Base-by-base conservation (phyloP, 2,329 filamentous ascomycete genomes). In the Blumeria hordei region DNA sequence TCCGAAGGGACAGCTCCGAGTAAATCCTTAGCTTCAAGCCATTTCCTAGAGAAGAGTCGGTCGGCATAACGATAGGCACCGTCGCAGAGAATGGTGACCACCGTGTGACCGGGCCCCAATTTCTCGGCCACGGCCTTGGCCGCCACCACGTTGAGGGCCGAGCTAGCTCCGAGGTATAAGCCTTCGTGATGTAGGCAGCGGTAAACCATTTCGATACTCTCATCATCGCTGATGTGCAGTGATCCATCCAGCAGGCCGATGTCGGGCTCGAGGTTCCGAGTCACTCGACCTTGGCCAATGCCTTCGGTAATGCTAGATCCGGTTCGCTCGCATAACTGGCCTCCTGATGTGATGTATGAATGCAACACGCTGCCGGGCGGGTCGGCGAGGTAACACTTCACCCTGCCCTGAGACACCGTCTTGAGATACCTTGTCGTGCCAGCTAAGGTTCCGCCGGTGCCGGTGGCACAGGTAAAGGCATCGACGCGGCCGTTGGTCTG, bases 31-130 rank as follows among this genome's bases (percentile, higher is more conserved):
- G 81, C 78, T 67, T 80, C 74, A 61, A 98, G 70, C 92, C 92
- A 98, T 68, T 83, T 88, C 67, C 78, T 79, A 49, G 86, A 94
- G 71, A 98, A 98, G 58, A 98, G 68, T 37, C 92, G 75, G 60
- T 98, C 92, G 5, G 92, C 92, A 67, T 98, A 98, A 64, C 92
- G 74, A 67, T 98, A 96, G n/a, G 92, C 92, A 57, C 92, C 92
- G 66, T 98, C 92, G 65, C 87, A 94, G 47, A 98, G 75, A 56
- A 96, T 77, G 1, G 92, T 98, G 50, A 96, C 92, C 28, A 98
- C 84, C 0, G 85, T 95, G 67, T 90, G 78, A 9, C 90, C 88
- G 61, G 79, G 82, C 35, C 92, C 92, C 58, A 98, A 70, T 70
- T 85, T 86, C 74, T 92, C 80, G 0, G 92, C 92, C 34, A 95